phyloP scores from a whole-genome alignment of 345 rosid genomes.

The Bruguiera sexangula region DNA sequence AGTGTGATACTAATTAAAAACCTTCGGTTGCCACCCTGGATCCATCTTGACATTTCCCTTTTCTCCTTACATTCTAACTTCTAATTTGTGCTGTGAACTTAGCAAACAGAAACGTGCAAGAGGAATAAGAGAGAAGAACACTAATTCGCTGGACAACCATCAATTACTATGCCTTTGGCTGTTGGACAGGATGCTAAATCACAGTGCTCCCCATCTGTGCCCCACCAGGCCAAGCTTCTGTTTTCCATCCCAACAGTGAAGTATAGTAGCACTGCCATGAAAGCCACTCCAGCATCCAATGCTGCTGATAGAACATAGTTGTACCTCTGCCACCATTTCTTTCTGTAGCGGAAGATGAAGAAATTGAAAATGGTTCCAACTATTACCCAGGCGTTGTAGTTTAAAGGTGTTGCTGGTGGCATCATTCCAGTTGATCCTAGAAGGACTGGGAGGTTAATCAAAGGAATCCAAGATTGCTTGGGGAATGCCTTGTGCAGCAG shows the following conservation, averaged over 20 bases:
- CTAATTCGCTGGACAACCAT: conserved; percentile 60
- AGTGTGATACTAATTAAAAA: too few relatives aligned
- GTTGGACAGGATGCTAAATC: conserved; percentile 73
- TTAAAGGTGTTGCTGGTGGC: conserved; percentile 80
- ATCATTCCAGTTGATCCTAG: conserved; percentile 74
- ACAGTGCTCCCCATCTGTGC: conserved; percentile 75
- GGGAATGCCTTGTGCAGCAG: conserved; percentile 71
- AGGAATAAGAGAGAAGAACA: background rate
- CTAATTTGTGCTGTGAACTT: conserved; percentile 6
- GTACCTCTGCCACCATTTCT: conserved; percentile 90
- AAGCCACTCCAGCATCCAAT: conserved; percentile 80
- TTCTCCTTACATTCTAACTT: background rate
- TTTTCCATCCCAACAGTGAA: conserved; percentile 60
- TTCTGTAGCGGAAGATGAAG: conserved; percentile 62
- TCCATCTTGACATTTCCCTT: background rate
- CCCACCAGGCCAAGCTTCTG: conserved; percentile 65
- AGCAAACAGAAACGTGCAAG: background rate
- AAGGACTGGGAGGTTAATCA: conserved; percentile 83
- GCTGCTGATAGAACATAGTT: conserved; percentile 83
- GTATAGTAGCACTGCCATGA: conserved; percentile 76
- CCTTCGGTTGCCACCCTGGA: background rate
- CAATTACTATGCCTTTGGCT: conserved; percentile 55
- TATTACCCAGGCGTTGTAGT: conserved; percentile 69
- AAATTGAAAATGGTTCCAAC: conserved; percentile 84
- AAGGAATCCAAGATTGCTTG: conserved; percentile 70